Evolutionary conservation across 1,284 basidiomycete species (phyloP), one percentile per base, ranked within the genome.

Genomic region (Puccinia hordei): DNA sequence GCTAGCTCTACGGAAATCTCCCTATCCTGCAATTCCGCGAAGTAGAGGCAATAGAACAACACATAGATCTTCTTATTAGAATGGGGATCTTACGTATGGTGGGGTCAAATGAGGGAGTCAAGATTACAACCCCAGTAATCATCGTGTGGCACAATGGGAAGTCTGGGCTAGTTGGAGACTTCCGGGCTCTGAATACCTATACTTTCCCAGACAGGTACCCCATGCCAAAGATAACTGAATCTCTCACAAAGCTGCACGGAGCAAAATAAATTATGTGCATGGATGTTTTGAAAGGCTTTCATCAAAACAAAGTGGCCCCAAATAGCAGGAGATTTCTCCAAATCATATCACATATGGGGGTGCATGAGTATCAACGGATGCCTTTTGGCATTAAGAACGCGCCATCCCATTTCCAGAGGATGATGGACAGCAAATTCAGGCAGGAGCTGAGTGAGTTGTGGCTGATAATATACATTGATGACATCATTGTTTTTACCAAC

Each of bases 401-500:
- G n/a, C n/a, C n/a, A n/a, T n/a, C n/a, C n/a, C n/a, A n/a, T n/a
- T n/a, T n/a, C n/a, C n/a, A n/a, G n/a, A n/a, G n/a, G n/a, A n/a
- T n/a, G n/a, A n/a, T n/a, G n/a, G n/a, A n/a, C n/a, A n/a, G n/a
- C n/a, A n/a, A n/a, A n/a, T n/a, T n/a, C n/a, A n/a, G n/a, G n/a
- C n/a, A n/a, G n/a, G n/a, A n/a, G n/a, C n/a, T n/a, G n/a, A n/a
- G n/a, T n/a, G n/a, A n/a, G n/a, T n/a, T n/a, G n/a, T n/a, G n/a
- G n/a, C n/a, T n/a, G n/a, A n/a, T n/a, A n/a, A n/a, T n/a, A n/a
- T n/a, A n/a, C 27, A 74, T 74, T 33, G 73, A 74, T 41, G 73
- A 74, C 24, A 74, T 74, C 8, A 74, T 74, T 2, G 2, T 74
- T 1, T 74, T 74, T 17, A 35, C 19, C 10, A 30, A 30, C 0